Conservation (phyloP, 192 early-diverging fungal species). For the Backusella liffmaniae region DNA sequence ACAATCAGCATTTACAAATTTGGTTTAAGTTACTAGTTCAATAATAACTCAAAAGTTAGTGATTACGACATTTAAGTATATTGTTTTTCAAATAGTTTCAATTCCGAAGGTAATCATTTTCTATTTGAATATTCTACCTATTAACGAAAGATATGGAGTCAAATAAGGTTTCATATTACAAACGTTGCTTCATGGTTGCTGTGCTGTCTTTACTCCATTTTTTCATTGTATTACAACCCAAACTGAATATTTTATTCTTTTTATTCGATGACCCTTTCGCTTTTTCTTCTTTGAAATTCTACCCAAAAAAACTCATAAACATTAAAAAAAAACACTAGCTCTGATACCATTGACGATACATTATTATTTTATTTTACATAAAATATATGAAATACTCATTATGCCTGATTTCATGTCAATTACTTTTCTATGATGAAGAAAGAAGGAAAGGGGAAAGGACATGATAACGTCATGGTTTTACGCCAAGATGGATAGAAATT, state of each 20-base stretch:
- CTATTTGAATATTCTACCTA: not conserved
- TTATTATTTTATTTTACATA: not conserved
- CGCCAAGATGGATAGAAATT: not conserved
- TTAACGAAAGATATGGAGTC: not conserved
- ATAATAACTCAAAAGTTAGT: not conserved
- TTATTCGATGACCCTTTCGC: not conserved
- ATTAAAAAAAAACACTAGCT: not conserved
- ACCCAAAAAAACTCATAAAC: not conserved
- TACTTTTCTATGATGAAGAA: not conserved
- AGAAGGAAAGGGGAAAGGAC: not conserved
- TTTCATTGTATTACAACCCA: not conserved
- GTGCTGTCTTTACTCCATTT: not conserved
- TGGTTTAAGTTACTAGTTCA: not conserved
- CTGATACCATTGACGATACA: not conserved
- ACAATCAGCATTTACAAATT: not conserved
- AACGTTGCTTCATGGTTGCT: not conserved
- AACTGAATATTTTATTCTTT: not conserved
- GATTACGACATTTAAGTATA: not conserved
- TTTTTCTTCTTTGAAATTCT: not conserved
- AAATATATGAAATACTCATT: not conserved
- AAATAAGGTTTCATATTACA: not conserved
- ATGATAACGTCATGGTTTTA: not conserved
- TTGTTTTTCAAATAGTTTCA: not conserved
- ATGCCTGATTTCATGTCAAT: not conserved
- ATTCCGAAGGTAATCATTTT: not conserved